phyloP scores from a whole-genome alignment of 345 rosid species.

The Streptanthus diversifolius region DNA sequence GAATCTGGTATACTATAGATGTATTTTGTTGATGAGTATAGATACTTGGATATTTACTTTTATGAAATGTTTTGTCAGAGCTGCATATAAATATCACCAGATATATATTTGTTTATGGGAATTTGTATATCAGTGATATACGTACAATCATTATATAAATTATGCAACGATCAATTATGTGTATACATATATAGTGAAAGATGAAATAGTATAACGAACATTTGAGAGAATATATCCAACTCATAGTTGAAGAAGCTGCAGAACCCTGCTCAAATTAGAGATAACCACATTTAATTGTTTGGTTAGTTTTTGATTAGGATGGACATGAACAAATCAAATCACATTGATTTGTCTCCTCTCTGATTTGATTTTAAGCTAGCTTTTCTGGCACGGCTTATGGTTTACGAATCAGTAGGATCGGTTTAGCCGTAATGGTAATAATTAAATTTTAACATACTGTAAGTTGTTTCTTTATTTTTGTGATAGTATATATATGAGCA shows the following conservation, averaged over 20 bases:
- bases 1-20: background rate
- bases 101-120: background rate
- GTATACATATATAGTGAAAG: background rate
- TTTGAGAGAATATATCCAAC: background rate
- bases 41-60: background rate
- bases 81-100: background rate
- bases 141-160: background rate
- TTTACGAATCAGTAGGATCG: background rate
- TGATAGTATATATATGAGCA: background rate
- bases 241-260: background rate
- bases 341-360: background rate
- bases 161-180: background rate
- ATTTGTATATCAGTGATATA: background rate
- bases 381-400: background rate
- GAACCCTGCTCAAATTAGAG: background rate
- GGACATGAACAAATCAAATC: background rate
- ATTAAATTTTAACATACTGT: background rate
- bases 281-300: background rate
- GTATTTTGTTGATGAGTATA: background rate
- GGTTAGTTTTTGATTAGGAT: background rate
- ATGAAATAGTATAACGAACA: background rate
- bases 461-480: background rate
- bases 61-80: background rate
- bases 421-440: background rate
- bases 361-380: background rate